These are phyloP conservation scores for Agrostemma githago DNA, from an alignment of 148 eudicot species.

Conservation along the genomic window DNA sequence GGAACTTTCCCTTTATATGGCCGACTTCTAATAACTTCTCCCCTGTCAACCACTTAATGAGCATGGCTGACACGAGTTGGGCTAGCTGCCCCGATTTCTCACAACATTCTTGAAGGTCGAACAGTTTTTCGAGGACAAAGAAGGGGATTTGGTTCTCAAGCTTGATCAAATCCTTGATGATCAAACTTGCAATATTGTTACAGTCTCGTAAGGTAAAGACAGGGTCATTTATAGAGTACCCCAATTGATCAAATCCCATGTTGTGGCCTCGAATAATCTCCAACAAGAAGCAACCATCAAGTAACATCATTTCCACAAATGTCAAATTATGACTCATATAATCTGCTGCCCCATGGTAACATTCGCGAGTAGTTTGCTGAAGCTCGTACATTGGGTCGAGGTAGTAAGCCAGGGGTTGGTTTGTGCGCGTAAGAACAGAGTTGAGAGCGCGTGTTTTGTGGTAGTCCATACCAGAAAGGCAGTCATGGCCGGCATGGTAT, in stretches of 20 bases:
- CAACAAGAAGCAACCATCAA: neutral
- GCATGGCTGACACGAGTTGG: neutral
- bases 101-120: neutral
- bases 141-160: slow-evolving; percentile 4
- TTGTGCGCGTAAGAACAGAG: neutral
- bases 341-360: neutral
- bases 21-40: neutral
- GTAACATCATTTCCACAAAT: neutral
- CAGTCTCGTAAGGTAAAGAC: neutral
- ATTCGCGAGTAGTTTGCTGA: neutral
- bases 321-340: neutral
- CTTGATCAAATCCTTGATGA: neutral
- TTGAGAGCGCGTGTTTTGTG: neutral
- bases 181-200: neutral
- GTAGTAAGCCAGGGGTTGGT: neutral
- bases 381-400: slow-evolving; percentile 3
- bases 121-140: neutral
- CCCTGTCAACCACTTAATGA: neutral
- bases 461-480: neutral
- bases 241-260: neutral
- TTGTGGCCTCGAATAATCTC: slow-evolving; percentile 1
- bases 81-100: neutral
- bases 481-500: neutral
- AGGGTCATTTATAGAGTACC: neutral
- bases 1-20: neutral